A percentile compares a stretch with the other conserved stretches of the same genome.
Conservation (phyloP, 2,329 filamentous ascomycete species). For the Corynespora cassiicola region DNA sequence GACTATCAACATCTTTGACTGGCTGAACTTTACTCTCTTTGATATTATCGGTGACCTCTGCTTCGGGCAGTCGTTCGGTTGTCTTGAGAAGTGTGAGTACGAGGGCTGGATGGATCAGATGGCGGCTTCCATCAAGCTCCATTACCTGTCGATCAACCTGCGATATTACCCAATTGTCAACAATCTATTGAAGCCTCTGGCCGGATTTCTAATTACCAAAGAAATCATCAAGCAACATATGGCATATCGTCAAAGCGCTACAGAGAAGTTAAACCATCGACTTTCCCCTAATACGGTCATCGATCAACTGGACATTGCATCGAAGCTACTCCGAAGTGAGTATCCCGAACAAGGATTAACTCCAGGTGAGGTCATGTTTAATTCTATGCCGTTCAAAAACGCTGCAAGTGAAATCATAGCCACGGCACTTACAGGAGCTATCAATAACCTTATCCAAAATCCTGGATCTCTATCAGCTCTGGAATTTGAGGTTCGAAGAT, state of each 20-base stretch:
- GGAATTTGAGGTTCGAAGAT: conserved; percentile 9
- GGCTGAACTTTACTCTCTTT: conserved; percentile 17
- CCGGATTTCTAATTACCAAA: conserved; percentile 9
- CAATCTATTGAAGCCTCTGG: conserved; percentile 9
- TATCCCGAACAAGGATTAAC: conserved; percentile 11
- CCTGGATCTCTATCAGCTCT: conserved; percentile 4
- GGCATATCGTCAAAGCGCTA: conserved; percentile 7
- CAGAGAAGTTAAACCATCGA: conserved; percentile 10
- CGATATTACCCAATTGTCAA: conserved; percentile 11
- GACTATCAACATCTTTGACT: conserved; percentile 14
- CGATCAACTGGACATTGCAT: conserved; percentile 11
- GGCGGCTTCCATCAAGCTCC: conserved; percentile 14
- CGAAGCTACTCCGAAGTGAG: conserved; percentile 9
- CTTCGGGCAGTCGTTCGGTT: conserved; percentile 32
- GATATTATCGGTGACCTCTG: conserved; percentile 30
- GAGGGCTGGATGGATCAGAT: conserved; percentile 18
- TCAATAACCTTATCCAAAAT: conserved; percentile 23
- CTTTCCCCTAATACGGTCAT: conserved; percentile 1
- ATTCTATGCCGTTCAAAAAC: conserved; percentile 33
- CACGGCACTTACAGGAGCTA: conserved; percentile 36
- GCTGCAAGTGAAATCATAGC: conserved; percentile 51
- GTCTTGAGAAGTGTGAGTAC: conserved; percentile 23
- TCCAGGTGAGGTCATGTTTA: conserved; percentile 9
- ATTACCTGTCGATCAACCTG: conserved; percentile 13
- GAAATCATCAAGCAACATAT: conserved; percentile 12